Conservation (phyloP, 2,329 filamentous ascomycete genomes). For the Tolypocladium album region DNA sequence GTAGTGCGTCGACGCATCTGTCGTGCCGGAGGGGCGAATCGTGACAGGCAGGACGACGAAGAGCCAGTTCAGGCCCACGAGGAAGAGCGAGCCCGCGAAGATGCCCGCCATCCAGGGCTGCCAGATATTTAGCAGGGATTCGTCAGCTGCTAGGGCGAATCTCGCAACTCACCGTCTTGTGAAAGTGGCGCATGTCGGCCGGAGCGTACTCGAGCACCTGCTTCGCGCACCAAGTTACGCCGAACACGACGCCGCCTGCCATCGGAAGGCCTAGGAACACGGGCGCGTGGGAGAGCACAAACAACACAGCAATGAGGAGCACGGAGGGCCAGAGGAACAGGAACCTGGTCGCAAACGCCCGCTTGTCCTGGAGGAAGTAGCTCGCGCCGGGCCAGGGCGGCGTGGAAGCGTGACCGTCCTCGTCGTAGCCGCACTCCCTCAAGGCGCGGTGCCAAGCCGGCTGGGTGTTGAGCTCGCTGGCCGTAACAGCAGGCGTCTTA, state of each 20-base stretch:
- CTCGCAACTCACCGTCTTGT: slow-evolving; percentile 61
- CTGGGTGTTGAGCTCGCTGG: slow-evolving; percentile 79
- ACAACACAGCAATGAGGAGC: slow-evolving; percentile 60
- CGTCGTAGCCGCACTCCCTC: slow-evolving; percentile 72
- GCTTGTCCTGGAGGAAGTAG: slow-evolving; percentile 65
- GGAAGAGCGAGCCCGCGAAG: slow-evolving; percentile 78
- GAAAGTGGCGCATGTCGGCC: slow-evolving; percentile 77
- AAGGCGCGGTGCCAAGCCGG: slow-evolving; percentile 75
- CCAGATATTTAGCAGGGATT: slow-evolving; percentile 5
- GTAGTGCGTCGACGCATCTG: slow-evolving; percentile 34
- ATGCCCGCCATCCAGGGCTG: slow-evolving; percentile 89
- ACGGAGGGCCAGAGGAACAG: slow-evolving; percentile 84
- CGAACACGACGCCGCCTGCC: slow-evolving; percentile 53
- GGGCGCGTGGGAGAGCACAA: slow-evolving; percentile 61
- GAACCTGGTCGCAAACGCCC: slow-evolving; percentile 70
- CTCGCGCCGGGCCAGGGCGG: slow-evolving; percentile 64
- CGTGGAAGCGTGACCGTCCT: slow-evolving; percentile 60
- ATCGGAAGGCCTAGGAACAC: slow-evolving; percentile 69
- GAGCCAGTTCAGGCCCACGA: slow-evolving; percentile 67
- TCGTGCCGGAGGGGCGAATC: slow-evolving; percentile 8
- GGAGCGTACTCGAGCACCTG: slow-evolving; percentile 75
- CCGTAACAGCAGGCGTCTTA: slow-evolving; percentile 80
- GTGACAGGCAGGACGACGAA: slow-evolving; percentile 54
- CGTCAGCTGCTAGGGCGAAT: not conserved
- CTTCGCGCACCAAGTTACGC: slow-evolving; percentile 66